These are phyloP conservation scores for Citrus inodora DNA, from an alignment of 345 rosid genomes.

Conservation along the genomic window DNA sequence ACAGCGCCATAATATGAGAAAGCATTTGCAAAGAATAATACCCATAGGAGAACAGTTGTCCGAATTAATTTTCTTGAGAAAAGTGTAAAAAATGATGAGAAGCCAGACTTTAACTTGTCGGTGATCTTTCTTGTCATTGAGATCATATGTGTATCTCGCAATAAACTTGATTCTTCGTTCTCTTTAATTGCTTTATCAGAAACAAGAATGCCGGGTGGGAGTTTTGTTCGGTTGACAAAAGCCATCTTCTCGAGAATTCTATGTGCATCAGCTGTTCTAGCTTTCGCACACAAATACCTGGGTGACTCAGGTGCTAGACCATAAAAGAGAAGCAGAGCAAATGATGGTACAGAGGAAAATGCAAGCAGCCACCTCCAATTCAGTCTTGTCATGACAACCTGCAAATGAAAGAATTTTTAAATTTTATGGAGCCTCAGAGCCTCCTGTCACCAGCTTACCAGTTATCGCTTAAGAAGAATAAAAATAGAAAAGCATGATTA, in stretches of 20 bases:
- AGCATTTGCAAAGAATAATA: constrained; percentile 47
- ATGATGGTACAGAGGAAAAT: constrained; percentile 51
- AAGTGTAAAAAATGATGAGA: constrained; percentile 35
- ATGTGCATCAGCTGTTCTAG: constrained; percentile 37
- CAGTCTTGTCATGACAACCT: constrained; percentile 47
- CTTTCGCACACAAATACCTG: constrained; percentile 51
- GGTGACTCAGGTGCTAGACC: constrained; percentile 51
- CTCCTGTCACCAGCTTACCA: neutral
- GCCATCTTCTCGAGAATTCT: constrained; percentile 44
- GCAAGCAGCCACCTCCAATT: constrained; percentile 72
- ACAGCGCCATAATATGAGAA: constrained; percentile 63
- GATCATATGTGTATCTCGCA: constrained; percentile 17
- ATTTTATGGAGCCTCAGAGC: neutral
- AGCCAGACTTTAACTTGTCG: constrained; percentile 22
- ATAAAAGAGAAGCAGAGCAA: constrained; percentile 41
- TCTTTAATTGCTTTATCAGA: constrained; percentile 22
- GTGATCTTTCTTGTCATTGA: neutral
- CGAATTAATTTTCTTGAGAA: constrained; percentile 42
- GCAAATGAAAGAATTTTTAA: neutral
- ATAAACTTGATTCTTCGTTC: constrained; percentile 11
- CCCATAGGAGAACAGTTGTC: constrained; percentile 55
- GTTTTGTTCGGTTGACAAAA: constrained; percentile 25
- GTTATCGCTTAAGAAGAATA: neutral
- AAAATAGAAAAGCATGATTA: neutral
- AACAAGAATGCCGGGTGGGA: constrained; percentile 50